Conservation (phyloP, 2,329 filamentous ascomycete genomes). For the Conoideocrella luteorostrata region DNA sequence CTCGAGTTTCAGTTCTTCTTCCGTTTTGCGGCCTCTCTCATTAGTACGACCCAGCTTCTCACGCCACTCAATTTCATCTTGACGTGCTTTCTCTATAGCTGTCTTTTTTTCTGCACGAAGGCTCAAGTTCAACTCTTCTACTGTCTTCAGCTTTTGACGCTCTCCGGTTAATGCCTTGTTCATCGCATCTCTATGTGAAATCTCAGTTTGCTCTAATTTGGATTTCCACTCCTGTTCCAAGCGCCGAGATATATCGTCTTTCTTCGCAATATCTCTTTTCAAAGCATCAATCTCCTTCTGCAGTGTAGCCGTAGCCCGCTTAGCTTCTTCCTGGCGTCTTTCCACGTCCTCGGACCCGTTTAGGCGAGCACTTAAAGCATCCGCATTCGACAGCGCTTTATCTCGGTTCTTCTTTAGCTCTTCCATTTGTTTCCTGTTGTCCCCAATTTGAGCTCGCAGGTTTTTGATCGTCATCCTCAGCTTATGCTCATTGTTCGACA, state of each 20-base stretch:
- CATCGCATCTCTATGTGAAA: constrained; percentile 59
- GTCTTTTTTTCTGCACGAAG: constrained; percentile 76
- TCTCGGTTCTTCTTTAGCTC: constrained; percentile 55
- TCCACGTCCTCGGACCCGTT: constrained; percentile 47
- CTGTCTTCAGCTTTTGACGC: constrained; percentile 49
- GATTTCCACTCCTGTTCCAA: constrained; percentile 64
- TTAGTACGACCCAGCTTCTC: constrained; percentile 67
- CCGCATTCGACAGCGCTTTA: constrained; percentile 46
- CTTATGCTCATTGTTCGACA: constrained; percentile 81
- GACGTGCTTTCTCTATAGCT: constrained; percentile 60
- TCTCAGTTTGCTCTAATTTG: constrained; percentile 57
- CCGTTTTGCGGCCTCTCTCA: constrained; percentile 60
- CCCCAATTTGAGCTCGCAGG: constrained; percentile 58
- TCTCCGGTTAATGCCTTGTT: constrained; percentile 61
- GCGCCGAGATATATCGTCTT: constrained; percentile 59
- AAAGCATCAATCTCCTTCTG: constrained; percentile 30
- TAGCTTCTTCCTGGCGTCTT: constrained; percentile 43
- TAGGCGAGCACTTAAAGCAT: constrained; percentile 39
- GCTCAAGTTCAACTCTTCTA: constrained; percentile 54
- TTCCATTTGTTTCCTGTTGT: constrained; percentile 58
- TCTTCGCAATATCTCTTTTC: constrained; percentile 49
- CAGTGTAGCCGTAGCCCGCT: constrained; percentile 47
- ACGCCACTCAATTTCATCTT: constrained; percentile 63
- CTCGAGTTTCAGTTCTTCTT: constrained; percentile 78
- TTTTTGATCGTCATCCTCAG: constrained; percentile 79